phyloP scores from a whole-genome alignment of 371 early-diverging fungal species.

The Ordospora pajunii region DNA sequence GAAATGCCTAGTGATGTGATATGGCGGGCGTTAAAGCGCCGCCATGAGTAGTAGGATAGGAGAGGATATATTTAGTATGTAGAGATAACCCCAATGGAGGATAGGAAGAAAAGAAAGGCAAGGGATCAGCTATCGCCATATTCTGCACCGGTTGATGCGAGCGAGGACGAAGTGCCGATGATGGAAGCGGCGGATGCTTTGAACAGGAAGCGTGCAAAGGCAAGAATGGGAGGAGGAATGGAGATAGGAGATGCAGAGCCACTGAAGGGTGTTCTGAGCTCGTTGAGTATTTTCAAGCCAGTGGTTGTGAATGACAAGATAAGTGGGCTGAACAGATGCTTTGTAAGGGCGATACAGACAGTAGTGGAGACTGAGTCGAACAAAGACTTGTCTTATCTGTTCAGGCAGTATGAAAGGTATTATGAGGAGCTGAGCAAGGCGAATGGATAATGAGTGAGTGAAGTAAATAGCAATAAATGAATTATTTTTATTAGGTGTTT shows the following conservation, averaged over 20 bases:
- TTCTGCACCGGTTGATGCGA: background rate
- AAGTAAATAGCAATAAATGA: background rate
- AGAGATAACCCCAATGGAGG: background rate
- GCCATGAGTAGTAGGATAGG: too few relatives aligned
- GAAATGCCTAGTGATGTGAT: background rate
- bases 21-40: too few relatives aligned
- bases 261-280: slow-evolving; percentile 17
- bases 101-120: slow-evolving; percentile 40
- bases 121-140: slow-evolving; percentile 43
- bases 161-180: background rate
- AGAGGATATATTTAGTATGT: too few relatives aligned
- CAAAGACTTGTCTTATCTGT: slow-evolving; percentile 38
- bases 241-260: slow-evolving; percentile 1
- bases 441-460: background rate
- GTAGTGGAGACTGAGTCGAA: slow-evolving; percentile 37
- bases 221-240: background rate
- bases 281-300: background rate
- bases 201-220: slow-evolving; percentile 19
- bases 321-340: slow-evolving; percentile 48
- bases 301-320: slow-evolving; percentile 16
- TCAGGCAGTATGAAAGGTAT: slow-evolving; percentile 47
- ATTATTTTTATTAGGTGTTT: background rate
- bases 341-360: slow-evolving; percentile 35
- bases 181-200: background rate
- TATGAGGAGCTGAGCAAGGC: slow-evolving; percentile 19